These are phyloP conservation scores for Ministeria vibrans DNA, from an alignment of 78 protist genomes.

Conservation along the genomic window DNA sequence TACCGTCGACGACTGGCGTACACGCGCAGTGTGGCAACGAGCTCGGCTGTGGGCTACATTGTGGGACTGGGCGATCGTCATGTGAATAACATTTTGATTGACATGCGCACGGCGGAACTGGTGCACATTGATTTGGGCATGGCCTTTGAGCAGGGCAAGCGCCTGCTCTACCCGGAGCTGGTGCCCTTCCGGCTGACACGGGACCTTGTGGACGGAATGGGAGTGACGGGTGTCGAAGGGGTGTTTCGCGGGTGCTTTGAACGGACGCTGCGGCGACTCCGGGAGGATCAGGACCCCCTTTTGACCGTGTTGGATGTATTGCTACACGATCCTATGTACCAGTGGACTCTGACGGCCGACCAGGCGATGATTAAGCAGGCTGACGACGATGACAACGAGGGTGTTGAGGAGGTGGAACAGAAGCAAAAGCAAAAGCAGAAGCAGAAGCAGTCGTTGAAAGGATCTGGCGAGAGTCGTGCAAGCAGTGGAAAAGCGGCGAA, in stretches of 20 bases:
- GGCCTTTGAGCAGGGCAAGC: constrained; percentile 66
- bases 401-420: too few relatives aligned
- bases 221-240: constrained; percentile 57
- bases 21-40: constrained; percentile 54
- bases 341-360: constrained; percentile 24
- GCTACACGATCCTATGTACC: constrained; percentile 52
- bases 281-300: constrained; percentile 1
- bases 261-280: constrained; percentile 29
- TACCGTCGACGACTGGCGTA: constrained; percentile 32
- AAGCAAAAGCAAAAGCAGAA: not conserved
- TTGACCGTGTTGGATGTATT: constrained; percentile 43
- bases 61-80: constrained; percentile 90
- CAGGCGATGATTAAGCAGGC: not conserved
- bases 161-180: constrained; percentile 50
- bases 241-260: constrained; percentile 54
- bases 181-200: constrained; percentile 77
- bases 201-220: constrained; percentile 75
- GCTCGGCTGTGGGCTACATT: constrained; percentile 62
- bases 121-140: constrained; percentile 85
- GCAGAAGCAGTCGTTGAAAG: not conserved
- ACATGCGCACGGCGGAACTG: constrained; percentile 57
- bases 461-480: not conserved
- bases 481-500: not conserved
- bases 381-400: not conserved
- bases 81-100: constrained; percentile 58